Evolutionary conservation across 768 basidiomycete genomes (phyloP), one percentile per base, ranked within the genome.

Genomic region (Trametes coccinea): DNA sequence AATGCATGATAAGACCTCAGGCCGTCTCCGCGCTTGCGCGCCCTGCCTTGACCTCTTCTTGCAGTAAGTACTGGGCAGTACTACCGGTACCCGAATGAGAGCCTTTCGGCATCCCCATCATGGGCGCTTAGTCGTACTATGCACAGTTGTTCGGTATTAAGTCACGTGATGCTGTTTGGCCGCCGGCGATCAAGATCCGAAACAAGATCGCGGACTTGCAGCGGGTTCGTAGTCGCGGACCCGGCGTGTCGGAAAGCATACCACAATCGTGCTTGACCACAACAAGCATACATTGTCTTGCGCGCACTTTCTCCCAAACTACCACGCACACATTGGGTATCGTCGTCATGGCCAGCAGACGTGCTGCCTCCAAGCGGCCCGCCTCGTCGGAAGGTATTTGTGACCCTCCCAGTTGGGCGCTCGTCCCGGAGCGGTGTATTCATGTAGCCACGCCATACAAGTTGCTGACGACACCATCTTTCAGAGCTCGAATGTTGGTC

Each of bases 401-500:
- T 59, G 0, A 39, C n/a, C 47, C 22, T 22, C 22, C 22, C 22
- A 11, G 13, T 17, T 43, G 9, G 6, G 29, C 30, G 29, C 14
- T 16, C 45, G 37, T 11, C 14, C 34, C 16, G 8, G 16, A 37
- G 33, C 37, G 11, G 46, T 39, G 48, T 29, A 34, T 48, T 17
- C 9, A 29, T 6, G 16, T 43, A 16, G 56, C 31, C 63, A 64
- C 40, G 34, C 61, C 47, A 44, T 30, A 16, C 55, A 49, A 53
- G 67, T 69, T 60, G 62, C 54, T 55, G 50, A 68, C 56, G 53
- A 59, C 67, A 59, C 17, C 22, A 31, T 43, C 16, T 66, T 60
- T 43, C 66, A 93, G 91, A 92, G 77, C 76, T 90, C 64, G 85
- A 89, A 57, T 88, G 80, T 68, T 93, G 91, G 91, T 79, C 84